phyloP scores from a whole-genome alignment of 2,329 filamentous ascomycete genomes.

The Cladosporium sp. region DNA sequence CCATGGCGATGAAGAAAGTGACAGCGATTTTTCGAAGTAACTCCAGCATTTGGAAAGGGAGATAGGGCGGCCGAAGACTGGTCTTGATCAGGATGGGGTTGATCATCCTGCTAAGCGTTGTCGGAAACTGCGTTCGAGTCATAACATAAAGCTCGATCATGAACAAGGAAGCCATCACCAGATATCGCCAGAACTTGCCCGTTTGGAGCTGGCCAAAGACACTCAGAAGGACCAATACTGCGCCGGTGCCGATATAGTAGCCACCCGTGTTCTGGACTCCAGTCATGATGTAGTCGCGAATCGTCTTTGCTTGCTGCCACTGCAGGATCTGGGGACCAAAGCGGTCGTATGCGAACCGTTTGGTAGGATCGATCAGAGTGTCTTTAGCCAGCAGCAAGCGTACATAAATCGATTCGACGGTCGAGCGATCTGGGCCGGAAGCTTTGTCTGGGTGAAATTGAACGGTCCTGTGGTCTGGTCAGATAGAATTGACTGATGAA shows the following conservation, averaged over 20 bases:
- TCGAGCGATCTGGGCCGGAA: slow-evolving; percentile 33
- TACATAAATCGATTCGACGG: slow-evolving; percentile 59
- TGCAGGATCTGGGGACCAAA: slow-evolving; percentile 67
- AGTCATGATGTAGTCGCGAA: slow-evolving; percentile 64
- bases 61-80: slow-evolving; percentile 52
- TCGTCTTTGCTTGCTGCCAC: slow-evolving; percentile 61
- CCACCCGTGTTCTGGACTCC: slow-evolving; percentile 57
- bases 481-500: neutral
- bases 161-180: slow-evolving; percentile 48
- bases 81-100: slow-evolving; percentile 43
- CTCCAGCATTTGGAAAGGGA: slow-evolving; percentile 78
- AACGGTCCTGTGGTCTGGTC: slow-evolving; percentile 36
- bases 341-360: slow-evolving; percentile 81
- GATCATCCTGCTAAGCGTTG: slow-evolving; percentile 39
- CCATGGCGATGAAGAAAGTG: slow-evolving; percentile 75
- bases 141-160: slow-evolving; percentile 53
- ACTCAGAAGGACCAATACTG: slow-evolving; percentile 55
- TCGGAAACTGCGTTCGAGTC: slow-evolving; percentile 45
- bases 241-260: slow-evolving; percentile 55
- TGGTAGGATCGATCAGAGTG: slow-evolving; percentile 67
- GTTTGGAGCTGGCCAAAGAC: slow-evolving; percentile 62
- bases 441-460: slow-evolving; percentile 81
- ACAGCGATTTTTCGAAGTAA: slow-evolving; percentile 71
- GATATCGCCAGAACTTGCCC: slow-evolving; percentile 52
- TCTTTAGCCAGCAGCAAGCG: slow-evolving; percentile 79